Evolutionary conservation across 768 basidiomycete genomes (phyloP), one percentile per base, ranked within the genome.

Genomic region (Hygrocybe punicea): DNA sequence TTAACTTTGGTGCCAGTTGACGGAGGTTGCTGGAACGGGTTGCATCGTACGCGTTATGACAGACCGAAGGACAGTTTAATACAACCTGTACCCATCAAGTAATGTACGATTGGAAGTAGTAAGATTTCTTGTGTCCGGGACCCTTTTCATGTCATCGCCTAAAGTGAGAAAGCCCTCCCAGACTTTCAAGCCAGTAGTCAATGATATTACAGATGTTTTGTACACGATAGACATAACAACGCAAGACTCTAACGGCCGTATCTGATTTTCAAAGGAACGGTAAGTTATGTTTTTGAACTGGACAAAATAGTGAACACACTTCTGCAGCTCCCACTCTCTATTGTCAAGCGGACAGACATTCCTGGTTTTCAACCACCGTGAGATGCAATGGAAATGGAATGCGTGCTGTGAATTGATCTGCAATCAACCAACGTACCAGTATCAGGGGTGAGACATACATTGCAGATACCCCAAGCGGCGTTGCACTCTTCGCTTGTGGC

Each of bases 301-400:
- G 51, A 35, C 44, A 58, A 13, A 29, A n/a, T 50, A 17, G n/a
- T 25, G 4, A 24, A 79, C 89, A 62, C 72, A 94, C 92, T 94
- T 95, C 75, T 97, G 93, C 69, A 97, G 73, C 68, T 97, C 93
- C 93, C 93, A 97, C 70, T 97, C 93, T 66, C 94, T 84, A 73
- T 97, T 97, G 73, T 96, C 94, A 58, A 96, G 73, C 4, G 93
- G 93, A 71, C 93, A 96, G 29, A 95, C 93, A 65, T 96, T 94
- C 62, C 93, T 81, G 19, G 97, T 98, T 81, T 98, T 99, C 60
- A 99, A 81, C 97, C 97, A 99, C 45, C 97, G 86, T 8, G 95
- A 96, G 71, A 99, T 99, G 73, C 96, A 99, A 72, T 98, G 96
- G 77, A 98, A 99, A 76, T 99, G 96, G 81, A 99, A 99, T 4